phyloP scores from a whole-genome alignment of 2,329 filamentous ascomycete species.

The Fusarium incarnatum region DNA sequence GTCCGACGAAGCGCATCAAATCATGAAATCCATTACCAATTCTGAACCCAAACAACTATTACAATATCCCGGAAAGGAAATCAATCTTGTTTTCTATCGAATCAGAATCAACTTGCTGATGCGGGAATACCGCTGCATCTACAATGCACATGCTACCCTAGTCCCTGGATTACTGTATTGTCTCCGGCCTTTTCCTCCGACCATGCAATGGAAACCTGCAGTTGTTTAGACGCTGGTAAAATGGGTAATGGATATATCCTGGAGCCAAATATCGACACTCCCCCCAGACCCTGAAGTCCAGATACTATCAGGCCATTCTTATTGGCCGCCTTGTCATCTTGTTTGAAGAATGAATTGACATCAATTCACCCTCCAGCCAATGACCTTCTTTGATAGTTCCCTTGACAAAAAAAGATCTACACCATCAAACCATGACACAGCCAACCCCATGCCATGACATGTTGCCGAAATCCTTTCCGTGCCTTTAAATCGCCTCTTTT shows the following conservation, averaged over 20 bases:
- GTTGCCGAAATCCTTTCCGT: conserved; percentile 32
- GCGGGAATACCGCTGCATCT: conserved; percentile 36
- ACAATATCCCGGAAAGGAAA: conserved; percentile 30
- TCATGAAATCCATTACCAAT: conserved; percentile 41
- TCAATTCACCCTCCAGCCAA: conserved; percentile 40
- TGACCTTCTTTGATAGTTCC: conserved; percentile 17
- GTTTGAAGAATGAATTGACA: conserved; percentile 50
- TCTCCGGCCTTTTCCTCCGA: conserved; percentile 27
- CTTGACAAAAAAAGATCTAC: conserved; percentile 30
- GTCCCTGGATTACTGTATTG: neutral
- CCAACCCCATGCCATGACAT: conserved; percentile 24
- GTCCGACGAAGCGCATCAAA: conserved; percentile 30
- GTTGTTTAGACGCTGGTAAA: neutral
- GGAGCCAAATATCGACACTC: conserved; percentile 35
- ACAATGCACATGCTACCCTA: conserved; percentile 23
- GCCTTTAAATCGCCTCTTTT: neutral
- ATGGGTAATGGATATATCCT: conserved; percentile 1
- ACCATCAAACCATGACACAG: conserved; percentile 25
- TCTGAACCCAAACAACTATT: conserved; percentile 29
- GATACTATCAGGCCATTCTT: conserved; percentile 42
- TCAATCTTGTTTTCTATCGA: conserved; percentile 25
- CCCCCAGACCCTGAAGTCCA: conserved; percentile 30
- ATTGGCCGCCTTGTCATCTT: conserved; percentile 46
- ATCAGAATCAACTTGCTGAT: conserved; percentile 27
- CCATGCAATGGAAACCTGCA: conserved; percentile 27